Evolutionary conservation across 176 grass and related monocot genomes (phyloP), one percentile per base, ranked within the genome.

Genomic region (Aegilops speltoides): DNA sequence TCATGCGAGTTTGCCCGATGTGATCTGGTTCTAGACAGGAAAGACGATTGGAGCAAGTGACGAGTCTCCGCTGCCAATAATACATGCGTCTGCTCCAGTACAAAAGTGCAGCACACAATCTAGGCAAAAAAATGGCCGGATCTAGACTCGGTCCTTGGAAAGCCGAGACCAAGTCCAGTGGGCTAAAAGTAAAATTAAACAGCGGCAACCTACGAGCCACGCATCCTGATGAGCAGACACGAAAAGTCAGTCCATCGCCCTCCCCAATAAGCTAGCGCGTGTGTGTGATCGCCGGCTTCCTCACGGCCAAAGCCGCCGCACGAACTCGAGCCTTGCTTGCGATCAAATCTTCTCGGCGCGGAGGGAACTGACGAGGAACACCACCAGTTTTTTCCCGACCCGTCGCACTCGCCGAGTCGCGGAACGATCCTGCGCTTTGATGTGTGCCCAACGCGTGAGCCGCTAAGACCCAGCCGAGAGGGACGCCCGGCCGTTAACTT

Each of bases 1-100:
- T 37, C 83, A 77, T 63, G 78, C 60, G 61, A 34, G 19, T 50
- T 43, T 19, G 33, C 83, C 62, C 26, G 78, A 86, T 82, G 70
- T 60, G 78, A 61, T 82, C 83, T 22, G 78, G 28, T 28, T 69
- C 78, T 12, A n/a, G 31, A 8, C 37, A 68, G 48, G 25, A 69
- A 29, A 6, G 19, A 5, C 15, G 32, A 57, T 19, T 0, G 0
- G 17, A 5, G 4, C 19, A 72, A 36, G 37, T 16, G 60, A 70
- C 26, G 26, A 29, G 36, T 15, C 24, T 25, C 14, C 48, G 36
- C 15, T 69, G 25, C 43, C 8, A 43, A 50, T 14, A 26, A 85
- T 19, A 0, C 38, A 76, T 17, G 19, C 11, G 29, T 38, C 43
- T 7, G 38, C 14, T n/a, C 5, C 8, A n/a, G 20, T 20, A 52